phyloP scores from a whole-genome alignment of 129 eudicot genomes.

The Arctium lappa region DNA sequence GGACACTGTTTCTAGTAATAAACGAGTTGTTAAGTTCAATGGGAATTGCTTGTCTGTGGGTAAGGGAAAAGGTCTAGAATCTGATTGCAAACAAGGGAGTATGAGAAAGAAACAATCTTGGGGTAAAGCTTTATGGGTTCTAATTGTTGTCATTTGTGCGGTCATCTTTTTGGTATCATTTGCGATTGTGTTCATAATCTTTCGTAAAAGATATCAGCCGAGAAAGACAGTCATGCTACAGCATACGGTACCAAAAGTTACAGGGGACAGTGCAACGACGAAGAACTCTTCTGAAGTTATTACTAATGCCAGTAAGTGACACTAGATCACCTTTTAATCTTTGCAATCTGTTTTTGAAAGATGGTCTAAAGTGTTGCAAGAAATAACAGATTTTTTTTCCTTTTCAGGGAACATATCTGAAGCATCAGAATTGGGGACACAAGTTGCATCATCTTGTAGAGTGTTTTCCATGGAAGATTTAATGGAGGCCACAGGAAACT shows the following conservation, averaged over 20 bases:
- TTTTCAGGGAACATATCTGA: slow-evolving; percentile 54
- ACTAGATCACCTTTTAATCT: not conserved
- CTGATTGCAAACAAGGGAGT: slow-evolving; percentile 48
- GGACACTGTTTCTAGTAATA: slow-evolving; percentile 28
- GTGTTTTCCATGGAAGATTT: slow-evolving; percentile 62
- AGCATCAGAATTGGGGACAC: slow-evolving; percentile 57
- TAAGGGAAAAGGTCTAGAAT: slow-evolving; percentile 46
- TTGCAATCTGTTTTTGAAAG: not conserved
- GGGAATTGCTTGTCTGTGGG: slow-evolving; percentile 68
- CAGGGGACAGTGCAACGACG: slow-evolving; percentile 22
- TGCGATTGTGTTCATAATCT: slow-evolving; percentile 37
- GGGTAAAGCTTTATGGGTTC: slow-evolving; percentile 36
- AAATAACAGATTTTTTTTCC: not conserved
- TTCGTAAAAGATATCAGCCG: slow-evolving; percentile 35
- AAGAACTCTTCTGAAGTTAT: slow-evolving; percentile 56
- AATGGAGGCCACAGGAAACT: slow-evolving; percentile 59
- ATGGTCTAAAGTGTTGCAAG: not conserved
- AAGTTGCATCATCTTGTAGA: slow-evolving; percentile 46
- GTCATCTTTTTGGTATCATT: slow-evolving; percentile 34
- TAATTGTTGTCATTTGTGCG: slow-evolving; percentile 50
- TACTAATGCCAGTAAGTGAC: slow-evolving; percentile 64
- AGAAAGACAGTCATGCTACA: slow-evolving; percentile 30
- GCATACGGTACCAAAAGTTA: slow-evolving; percentile 50
- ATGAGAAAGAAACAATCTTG: slow-evolving; percentile 26
- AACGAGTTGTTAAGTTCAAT: slow-evolving; percentile 50